A percentile compares a stretch with the other conserved stretches of the same genome.
phyloP scores from a whole-genome alignment of 805 yeast genomes.

The Ogataea pini region DNA sequence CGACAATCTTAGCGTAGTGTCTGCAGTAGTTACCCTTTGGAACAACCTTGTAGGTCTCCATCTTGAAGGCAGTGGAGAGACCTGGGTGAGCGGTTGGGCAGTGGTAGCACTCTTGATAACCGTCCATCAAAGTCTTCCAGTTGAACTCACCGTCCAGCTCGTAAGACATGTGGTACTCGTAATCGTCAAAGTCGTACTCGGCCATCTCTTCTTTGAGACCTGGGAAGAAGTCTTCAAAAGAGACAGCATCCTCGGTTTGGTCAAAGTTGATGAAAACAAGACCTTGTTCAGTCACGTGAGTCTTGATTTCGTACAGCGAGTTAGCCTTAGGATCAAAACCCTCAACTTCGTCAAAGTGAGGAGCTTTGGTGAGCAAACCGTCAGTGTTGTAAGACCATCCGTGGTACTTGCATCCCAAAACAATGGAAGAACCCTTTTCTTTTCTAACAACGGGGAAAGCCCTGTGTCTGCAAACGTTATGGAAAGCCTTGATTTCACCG shows the following conservation, averaged over 20 bases:
- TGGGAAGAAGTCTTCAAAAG: conserved; percentile 53
- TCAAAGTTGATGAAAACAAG: conserved; percentile 58
- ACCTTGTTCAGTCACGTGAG: conserved; percentile 57
- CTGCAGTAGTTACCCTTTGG: conserved; percentile 61
- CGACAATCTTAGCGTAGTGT: conserved; percentile 57
- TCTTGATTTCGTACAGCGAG: conserved; percentile 53
- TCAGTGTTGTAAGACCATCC: conserved; percentile 69
- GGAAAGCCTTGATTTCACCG: conserved; percentile 60
- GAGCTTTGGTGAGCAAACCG: conserved; percentile 60
- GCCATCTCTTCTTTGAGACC: conserved; percentile 54
- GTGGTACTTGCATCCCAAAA: conserved; percentile 62
- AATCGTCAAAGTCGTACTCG: conserved; percentile 60
- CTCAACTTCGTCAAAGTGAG: conserved; percentile 59
- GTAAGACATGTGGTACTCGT: conserved; percentile 64
- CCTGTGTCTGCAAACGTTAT: conserved; percentile 65
- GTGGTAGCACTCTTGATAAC: conserved; percentile 68
- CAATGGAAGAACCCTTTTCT: conserved; percentile 56
- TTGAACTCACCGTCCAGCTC: conserved; percentile 64
- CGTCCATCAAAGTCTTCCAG: conserved; percentile 70
- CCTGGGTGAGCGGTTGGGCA: conserved; percentile 72
- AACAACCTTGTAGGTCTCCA: conserved; percentile 66
- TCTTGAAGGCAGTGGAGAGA: conserved; percentile 53
- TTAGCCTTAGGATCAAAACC: conserved; percentile 59
- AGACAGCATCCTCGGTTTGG: conserved; percentile 40
- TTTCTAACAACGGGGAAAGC: conserved; percentile 64